phyloP scores from a whole-genome alignment of 306 rosid genomes.

The Acacia crassicarpa region DNA sequence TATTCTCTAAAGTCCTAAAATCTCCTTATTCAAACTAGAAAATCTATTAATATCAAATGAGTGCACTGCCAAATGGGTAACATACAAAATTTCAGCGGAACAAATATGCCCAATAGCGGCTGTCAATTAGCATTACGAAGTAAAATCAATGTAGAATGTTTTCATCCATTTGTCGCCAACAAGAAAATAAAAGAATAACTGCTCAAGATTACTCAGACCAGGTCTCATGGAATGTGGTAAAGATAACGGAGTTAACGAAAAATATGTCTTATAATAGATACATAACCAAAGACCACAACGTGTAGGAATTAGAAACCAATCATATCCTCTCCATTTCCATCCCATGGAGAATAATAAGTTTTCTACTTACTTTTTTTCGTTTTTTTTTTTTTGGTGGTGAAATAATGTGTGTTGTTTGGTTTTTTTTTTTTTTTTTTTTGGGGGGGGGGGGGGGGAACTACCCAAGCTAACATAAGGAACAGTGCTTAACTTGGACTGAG shows the following conservation, averaged over 20 bases:
- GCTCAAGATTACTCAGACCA: neutral
- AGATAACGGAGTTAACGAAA: neutral
- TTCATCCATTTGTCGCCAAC: neutral
- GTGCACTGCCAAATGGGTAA: neutral
- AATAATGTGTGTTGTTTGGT: no score
- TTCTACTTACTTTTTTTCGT: neutral
- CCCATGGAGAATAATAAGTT: neutral
- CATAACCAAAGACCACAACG: neutral
- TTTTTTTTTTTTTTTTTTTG: neutral
- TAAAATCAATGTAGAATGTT: neutral
- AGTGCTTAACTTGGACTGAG: neutral
- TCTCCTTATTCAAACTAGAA: slow-evolving; percentile 1
- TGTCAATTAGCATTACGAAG: no score
- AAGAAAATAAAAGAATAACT: neutral
- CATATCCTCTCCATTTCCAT: neutral
- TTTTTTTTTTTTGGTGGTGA: neutral
- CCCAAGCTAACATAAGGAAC: neutral
- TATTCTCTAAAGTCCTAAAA: slow-evolving; percentile 1
- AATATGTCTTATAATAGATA: no score
- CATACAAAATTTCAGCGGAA: no score
- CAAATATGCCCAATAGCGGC: no score
- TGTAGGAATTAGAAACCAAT: neutral
- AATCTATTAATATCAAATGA: neutral
- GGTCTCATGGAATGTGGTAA: neutral
- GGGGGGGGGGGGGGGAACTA: neutral